Evolutionary conservation across 192 early-diverging fungal genomes (phyloP).

Genomic region (Cladochytrium replicatum): DNA sequence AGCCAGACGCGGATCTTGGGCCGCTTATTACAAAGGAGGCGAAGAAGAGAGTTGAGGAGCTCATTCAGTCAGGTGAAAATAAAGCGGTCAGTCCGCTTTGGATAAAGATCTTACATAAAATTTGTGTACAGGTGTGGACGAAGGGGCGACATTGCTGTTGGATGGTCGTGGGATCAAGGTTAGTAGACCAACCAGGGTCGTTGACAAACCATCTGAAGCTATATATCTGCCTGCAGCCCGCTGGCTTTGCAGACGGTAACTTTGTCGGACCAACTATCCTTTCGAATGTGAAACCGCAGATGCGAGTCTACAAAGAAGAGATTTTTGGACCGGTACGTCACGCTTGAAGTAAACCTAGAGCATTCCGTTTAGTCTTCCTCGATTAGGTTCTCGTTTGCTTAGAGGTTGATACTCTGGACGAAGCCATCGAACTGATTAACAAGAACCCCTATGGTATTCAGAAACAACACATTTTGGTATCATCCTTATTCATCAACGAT

Average conservation of each 20-base stretch:
- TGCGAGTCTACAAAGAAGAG: slow-evolving; percentile 89
- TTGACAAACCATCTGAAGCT: slow-evolving; percentile 2
- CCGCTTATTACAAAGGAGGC: slow-evolving; percentile 65
- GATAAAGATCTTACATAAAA: too few relatives aligned
- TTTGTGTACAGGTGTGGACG: slow-evolving; percentile 58
- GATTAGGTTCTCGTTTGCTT: slow-evolving; percentile 61
- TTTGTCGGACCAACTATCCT: slow-evolving; percentile 93
- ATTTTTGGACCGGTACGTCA: slow-evolving; percentile 79
- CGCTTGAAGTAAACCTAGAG: slow-evolving; percentile 5
- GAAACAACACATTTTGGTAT: slow-evolving; percentile 39
- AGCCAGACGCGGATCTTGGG: slow-evolving; percentile 77
- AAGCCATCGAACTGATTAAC: slow-evolving; percentile 86
- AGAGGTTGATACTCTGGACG: slow-evolving; percentile 73
- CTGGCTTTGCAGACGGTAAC: slow-evolving; percentile 81
- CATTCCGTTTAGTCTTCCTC: slow-evolving; percentile 1
- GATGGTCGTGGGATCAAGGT: slow-evolving; percentile 77
- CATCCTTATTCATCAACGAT: not conserved
- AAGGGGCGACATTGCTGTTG: slow-evolving; percentile 75
- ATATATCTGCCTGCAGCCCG: slow-evolving; percentile 15
- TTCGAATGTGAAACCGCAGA: slow-evolving; percentile 56
- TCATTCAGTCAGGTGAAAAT: slow-evolving; percentile 56
- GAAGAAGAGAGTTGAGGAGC: slow-evolving; percentile 54
- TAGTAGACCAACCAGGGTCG: not conserved
- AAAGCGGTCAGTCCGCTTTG: too few relatives aligned
- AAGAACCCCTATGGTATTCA: slow-evolving; percentile 84